Base-by-base conservation (phyloP, 2,329 filamentous ascomycete species). In the Cercospora sojina region DNA sequence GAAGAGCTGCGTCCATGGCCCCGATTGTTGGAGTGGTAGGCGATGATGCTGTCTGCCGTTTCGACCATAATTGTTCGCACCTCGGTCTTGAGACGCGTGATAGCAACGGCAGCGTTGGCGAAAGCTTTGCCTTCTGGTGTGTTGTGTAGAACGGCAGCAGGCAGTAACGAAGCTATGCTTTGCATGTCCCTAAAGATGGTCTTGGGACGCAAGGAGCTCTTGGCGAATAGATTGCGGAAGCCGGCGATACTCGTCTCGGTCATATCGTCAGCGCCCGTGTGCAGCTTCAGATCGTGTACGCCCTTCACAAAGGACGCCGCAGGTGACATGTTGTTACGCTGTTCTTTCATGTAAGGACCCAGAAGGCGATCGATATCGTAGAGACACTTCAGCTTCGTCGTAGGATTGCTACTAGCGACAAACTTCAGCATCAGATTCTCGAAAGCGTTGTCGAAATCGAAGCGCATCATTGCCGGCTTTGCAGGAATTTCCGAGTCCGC, bases 101-200 rank as follows among this genome's bases (percentile, higher is more conserved):
- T 93, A 0, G 95, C 94, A 5, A 97, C 85, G 0, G 91, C 92
- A 27, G 93, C 90, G 73, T 97, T 92, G 86, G 93, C 91, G 77
- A 98, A 98, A 0, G 93, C 92, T 72, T 93, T 95, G 43, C 87
- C 84, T 60, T 83, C 82, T 13, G 73, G 61, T 16, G 85, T 83
- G 20, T 84, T 83, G 77, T 87, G 86, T 12, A 89, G 79, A 51
- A 84, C 83, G 10, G 84, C 80, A 5, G 83, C 80, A 0, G 87
- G 85, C 3, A 88, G 82, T 68, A 89, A 87, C 0, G 87, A 84
- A 3, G 87, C 86, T 67, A 89, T 87, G 78, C 81, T 83, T 69
- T 84, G 82, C 20, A 84, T 69, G 67, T 84, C 82, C 51, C 82
- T 75, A 73, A 83, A 84, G 5, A 84, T 79, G 4, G 81, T 80